A percentile compares a stretch with the other conserved stretches of the same genome.
Evolutionary conservation across 1,284 basidiomycete species (phyloP).

Genomic region (Cryptococcus amylolentus): DNA sequence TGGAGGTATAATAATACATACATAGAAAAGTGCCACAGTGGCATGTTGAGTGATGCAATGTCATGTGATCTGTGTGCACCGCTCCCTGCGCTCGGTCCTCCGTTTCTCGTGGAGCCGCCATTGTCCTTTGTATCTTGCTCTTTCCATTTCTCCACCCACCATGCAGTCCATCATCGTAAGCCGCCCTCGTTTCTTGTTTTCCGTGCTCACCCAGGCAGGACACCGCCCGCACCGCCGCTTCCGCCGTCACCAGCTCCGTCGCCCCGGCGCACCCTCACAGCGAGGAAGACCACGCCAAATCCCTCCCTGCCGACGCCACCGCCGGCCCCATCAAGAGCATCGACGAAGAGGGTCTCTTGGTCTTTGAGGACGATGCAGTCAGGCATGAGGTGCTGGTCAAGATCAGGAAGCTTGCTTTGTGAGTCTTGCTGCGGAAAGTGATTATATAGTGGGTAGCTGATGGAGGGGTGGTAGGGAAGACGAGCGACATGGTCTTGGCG

Average conservation of each 20-base stretch:
- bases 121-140: not conserved
- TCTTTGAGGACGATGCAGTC: slow-evolving; percentile 33
- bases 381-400: slow-evolving; percentile 39
- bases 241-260: slow-evolving; percentile 7
- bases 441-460: not conserved
- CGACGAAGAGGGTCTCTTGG: slow-evolving; percentile 29
- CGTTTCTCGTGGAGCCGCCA: no score
- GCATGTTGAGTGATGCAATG: not conserved
- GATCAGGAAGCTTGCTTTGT: slow-evolving; percentile 42
- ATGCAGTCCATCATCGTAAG: slow-evolving; percentile 23
- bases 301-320: slow-evolving; percentile 27
- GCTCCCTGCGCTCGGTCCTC: no score
- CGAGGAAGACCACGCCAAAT: slow-evolving; percentile 18
- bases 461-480: slow-evolving; percentile 24
- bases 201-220: slow-evolving; percentile 2
- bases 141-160: not conserved
- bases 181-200: not conserved
- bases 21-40: no score
- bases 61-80: not conserved
- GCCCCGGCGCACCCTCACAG: slow-evolving; percentile 21
- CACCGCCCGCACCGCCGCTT: slow-evolving; percentile 10
- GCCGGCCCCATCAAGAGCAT: slow-evolving; percentile 21
- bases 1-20: slow-evolving; percentile 8
- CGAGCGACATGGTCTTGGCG: slow-evolving; percentile 32
- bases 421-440: slow-evolving; percentile 8